Base-by-base conservation (phyloP, 2,329 filamentous ascomycete genomes). In the Neodidymelliopsis sp. region DNA sequence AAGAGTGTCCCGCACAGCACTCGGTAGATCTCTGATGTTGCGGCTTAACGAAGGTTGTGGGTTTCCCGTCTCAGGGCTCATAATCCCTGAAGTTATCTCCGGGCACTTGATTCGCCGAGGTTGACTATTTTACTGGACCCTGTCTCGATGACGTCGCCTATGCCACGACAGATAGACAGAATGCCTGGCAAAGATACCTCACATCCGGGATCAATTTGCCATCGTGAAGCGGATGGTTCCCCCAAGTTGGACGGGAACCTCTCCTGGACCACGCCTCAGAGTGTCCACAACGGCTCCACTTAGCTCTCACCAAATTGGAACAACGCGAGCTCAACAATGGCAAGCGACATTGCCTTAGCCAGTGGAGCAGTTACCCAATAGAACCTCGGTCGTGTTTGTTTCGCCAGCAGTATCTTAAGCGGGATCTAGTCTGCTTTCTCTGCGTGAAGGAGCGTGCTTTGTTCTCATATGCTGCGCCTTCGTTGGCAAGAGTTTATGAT, bases 221-320 rank as follows among this genome's bases (percentile, higher is more conserved):
- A 29, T 25, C 38, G 24, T 34, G 16, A 33, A 27, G 27, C 19
- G 29, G 31, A 34, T 39, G 38, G 25, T 33, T 48, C 47, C 40
- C 46, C 43, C n/a, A n/a, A 49, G 30, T 30, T 37, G 44, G 33
- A 37, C 35, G 46, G 42, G 44, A 43, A 30, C 24, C 45, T 49
- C 46, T 53, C 44, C 41, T 36, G 41, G 48, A 51, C 49, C 45
- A 35, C 36, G 44, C 53, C 49, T 30, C 35, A 42, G 49, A 47
- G 31, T 29, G 49, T 42, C 60, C 58, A 54, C 47, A 33, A 30
- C 29, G 51, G 52, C 50, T 57, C 60, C 60, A 63, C 58, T 35
- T 41, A 35, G 48, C 49, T 53, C 30, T 53, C 40, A 48, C 59
- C 56, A 38, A 53, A 42, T 38, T 41, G 59, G 48, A 39, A 43